Conservation (phyloP, 345 rosid genomes). For the Alliaria petiolata region DNA sequence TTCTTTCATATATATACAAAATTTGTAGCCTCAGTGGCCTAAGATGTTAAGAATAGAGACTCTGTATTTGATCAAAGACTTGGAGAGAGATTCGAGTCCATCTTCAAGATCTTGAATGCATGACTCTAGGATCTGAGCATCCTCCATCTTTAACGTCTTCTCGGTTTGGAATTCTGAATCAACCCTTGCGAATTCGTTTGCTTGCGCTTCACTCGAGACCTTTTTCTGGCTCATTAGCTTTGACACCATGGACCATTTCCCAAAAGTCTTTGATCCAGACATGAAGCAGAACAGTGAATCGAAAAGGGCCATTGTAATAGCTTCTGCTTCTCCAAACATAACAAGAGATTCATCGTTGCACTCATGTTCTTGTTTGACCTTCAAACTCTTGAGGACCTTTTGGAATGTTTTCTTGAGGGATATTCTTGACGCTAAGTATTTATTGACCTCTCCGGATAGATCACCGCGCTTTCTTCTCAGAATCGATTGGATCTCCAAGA, state of each 20-base stretch:
- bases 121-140: slow-evolving; percentile 33
- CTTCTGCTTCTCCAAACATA: slow-evolving; percentile 30
- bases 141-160: background rate
- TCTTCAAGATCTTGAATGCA: slow-evolving; percentile 40
- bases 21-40: slow-evolving; percentile 19
- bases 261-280: slow-evolving; percentile 17
- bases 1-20: background rate
- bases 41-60: slow-evolving; percentile 45
- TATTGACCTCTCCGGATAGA: too few relatives aligned
- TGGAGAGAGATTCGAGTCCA: slow-evolving; percentile 28
- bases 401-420: slow-evolving; percentile 26
- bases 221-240: slow-evolving; percentile 12
- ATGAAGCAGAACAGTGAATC: slow-evolving; percentile 30
- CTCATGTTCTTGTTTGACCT: background rate
- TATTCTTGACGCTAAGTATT: slow-evolving; percentile 27
- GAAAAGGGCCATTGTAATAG: slow-evolving; percentile 11
- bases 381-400: slow-evolving; percentile 20
- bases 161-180: slow-evolving; percentile 21
- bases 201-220: background rate
- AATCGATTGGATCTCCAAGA: slow-evolving; percentile 21
- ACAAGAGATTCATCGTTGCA: background rate
- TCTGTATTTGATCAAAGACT: slow-evolving; percentile 41
- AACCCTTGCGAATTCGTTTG: slow-evolving; percentile 6
- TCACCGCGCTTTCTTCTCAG: slow-evolving; percentile 7
- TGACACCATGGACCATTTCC: slow-evolving; percentile 31